Percentiles rank a stretch among this genome's conserved stretches.
phyloP scores from a whole-genome alignment of 129 eudicot species.

The Saussurea involucrata region DNA sequence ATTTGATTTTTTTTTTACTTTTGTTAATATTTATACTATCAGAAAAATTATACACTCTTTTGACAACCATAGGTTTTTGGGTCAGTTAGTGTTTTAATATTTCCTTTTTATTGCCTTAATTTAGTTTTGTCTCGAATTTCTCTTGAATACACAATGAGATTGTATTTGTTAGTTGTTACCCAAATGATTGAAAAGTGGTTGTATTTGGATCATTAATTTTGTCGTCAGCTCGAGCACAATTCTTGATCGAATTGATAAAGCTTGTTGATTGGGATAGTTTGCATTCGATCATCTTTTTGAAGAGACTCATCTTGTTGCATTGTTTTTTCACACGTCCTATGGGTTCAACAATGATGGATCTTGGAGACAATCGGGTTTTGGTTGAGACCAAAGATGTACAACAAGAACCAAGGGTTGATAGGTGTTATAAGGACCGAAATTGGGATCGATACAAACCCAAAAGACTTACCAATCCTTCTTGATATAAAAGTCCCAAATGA shows the following conservation, averaged over 20 bases:
- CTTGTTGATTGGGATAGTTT: not conserved
- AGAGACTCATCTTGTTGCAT: not conserved
- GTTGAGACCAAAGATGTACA: not conserved
- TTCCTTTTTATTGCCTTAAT: too few relatives aligned
- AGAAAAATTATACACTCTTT: too few relatives aligned
- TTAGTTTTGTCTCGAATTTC: not conserved
- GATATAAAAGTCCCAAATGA: too few relatives aligned
- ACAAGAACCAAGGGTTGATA: not conserved
- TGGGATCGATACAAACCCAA: too few relatives aligned
- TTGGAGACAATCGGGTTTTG: too few relatives aligned
- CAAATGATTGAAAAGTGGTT: not conserved
- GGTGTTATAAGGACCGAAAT: too few relatives aligned
- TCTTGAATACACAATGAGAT: not conserved
- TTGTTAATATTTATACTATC: too few relatives aligned
- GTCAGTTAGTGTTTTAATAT: too few relatives aligned
- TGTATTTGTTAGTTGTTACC: not conserved
- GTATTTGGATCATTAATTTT: not conserved
- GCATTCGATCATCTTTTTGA: not conserved
- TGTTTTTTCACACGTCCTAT: not conserved
- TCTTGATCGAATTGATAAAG: not conserved
- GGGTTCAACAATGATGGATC: too few relatives aligned
- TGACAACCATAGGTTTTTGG: too few relatives aligned
- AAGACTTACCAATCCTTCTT: too few relatives aligned
- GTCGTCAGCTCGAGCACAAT: not conserved
- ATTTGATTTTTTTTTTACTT: too few relatives aligned